Evolutionary conservation across 208 protist genomes (phyloP).

Genomic region (Lotmaria passim): DNA sequence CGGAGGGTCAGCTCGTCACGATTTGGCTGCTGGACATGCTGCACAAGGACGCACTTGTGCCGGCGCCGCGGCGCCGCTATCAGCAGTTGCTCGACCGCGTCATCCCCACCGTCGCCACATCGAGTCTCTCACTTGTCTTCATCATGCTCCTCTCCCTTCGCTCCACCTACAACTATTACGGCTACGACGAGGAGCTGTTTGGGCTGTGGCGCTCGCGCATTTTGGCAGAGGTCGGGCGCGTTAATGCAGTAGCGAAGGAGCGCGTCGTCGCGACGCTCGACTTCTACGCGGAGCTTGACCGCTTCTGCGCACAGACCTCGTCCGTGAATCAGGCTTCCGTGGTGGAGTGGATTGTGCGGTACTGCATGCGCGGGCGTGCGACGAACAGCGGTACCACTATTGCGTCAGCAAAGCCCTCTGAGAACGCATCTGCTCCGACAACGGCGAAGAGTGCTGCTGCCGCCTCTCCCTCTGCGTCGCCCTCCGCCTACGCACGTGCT

Average conservation of each 20-base stretch:
- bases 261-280: constrained; percentile 41
- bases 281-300: constrained; percentile 41
- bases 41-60: constrained; percentile 31
- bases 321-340: constrained; percentile 16
- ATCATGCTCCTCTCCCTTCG: constrained; percentile 47
- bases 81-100: constrained; percentile 39
- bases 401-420: not conserved
- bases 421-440: not conserved
- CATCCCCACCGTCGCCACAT: constrained; percentile 34
- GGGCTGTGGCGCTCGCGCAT: constrained; percentile 42
- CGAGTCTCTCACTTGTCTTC: constrained; percentile 39
- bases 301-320: constrained; percentile 36
- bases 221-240: constrained; percentile 32
- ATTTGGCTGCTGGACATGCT: constrained; percentile 60
- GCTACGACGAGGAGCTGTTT: constrained; percentile 47
- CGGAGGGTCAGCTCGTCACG: constrained; percentile 44
- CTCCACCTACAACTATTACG: constrained; percentile 32
- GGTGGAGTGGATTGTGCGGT: constrained; percentile 39
- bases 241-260: constrained; percentile 16
- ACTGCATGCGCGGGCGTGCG: constrained; percentile 19
- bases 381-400: not conserved
- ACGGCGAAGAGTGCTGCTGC: not conserved
- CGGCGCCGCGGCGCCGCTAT: constrained; percentile 29
- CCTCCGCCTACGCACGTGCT: not conserved
- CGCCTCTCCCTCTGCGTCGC: not conserved